These are phyloP conservation scores for Neurospora sp. DNA, from an alignment of 495 filamentous ascomycete genomes.

Conservation along the genomic window DNA sequence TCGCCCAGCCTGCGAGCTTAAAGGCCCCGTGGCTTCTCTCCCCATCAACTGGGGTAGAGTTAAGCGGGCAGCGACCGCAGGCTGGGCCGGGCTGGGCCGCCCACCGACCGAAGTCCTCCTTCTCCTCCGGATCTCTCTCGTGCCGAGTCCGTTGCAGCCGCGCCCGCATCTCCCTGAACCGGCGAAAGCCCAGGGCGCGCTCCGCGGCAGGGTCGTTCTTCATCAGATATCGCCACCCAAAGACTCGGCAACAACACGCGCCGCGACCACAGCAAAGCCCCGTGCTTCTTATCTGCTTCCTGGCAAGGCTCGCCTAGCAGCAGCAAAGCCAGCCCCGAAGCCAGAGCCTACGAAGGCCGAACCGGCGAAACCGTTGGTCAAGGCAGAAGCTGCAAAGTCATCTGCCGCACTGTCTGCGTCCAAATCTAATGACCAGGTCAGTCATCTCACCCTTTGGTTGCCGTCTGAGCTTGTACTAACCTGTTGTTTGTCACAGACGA, in stretches of 20 bases:
- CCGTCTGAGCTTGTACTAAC: background rate
- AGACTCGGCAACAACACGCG: slow-evolving; percentile 15
- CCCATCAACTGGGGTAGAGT: background rate
- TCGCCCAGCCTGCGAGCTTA: background rate
- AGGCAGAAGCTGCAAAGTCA: slow-evolving; percentile 8
- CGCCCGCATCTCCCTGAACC: background rate
- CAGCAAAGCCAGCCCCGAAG: slow-evolving; percentile 22
- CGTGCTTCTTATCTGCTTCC: slow-evolving; percentile 20
- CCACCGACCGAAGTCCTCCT: background rate
- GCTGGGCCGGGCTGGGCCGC: background rate
- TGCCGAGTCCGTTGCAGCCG: background rate
- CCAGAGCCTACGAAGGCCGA: slow-evolving; percentile 14
- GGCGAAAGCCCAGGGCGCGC: background rate
- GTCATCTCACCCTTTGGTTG: background rate
- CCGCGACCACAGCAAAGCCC: slow-evolving; percentile 14
- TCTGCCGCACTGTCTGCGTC: slow-evolving; percentile 4
- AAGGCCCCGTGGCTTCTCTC: background rate
- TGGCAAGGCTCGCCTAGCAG: slow-evolving; percentile 22
- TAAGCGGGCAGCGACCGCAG: background rate
- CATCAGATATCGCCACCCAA: slow-evolving; percentile 3
- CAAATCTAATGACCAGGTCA: background rate
- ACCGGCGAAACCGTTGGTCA: background rate
- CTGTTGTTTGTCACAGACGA: background rate
- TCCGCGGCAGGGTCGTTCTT: too few relatives aligned
- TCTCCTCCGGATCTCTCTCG: background rate